phyloP scores from a whole-genome alignment of 805 yeast species.

The Cephaloascus albidus region DNA sequence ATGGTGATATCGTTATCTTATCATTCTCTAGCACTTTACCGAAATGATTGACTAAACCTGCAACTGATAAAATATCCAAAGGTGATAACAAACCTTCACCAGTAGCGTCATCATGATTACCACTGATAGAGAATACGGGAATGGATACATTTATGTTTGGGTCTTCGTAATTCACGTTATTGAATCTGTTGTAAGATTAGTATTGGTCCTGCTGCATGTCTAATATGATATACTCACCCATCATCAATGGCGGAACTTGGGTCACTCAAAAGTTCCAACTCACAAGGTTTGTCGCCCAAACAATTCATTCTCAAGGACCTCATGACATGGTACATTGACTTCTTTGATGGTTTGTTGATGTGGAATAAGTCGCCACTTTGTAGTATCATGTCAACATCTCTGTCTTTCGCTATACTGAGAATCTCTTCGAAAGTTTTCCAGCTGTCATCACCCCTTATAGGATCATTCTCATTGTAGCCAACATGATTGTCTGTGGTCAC shows the following conservation, averaged over 20 bases:
- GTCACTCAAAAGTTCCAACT: conserved; percentile 73
- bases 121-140: conserved; percentile 88
- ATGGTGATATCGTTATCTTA: conserved; percentile 62
- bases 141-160: conserved; percentile 81
- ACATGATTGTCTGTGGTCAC: conserved; percentile 95
- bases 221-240: background rate
- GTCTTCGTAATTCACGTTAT: conserved; percentile 80
- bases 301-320: conserved; percentile 61
- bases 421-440: conserved; percentile 85
- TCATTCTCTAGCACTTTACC: conserved; percentile 77
- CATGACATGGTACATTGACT: conserved; percentile 77
- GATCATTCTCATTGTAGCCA: conserved; percentile 85
- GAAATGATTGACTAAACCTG: conserved; percentile 83
- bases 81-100: conserved; percentile 81
- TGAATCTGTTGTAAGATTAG: conserved; percentile 57
- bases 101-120: conserved; percentile 95
- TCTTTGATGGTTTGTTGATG: conserved; percentile 79
- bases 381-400: conserved; percentile 77
- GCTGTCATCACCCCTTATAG: conserved; percentile 83
- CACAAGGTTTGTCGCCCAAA: conserved; percentile 82
- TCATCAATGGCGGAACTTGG: conserved; percentile 47
- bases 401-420: conserved; percentile 54
- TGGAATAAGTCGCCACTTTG: conserved; percentile 95
- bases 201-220: too few species aligned
- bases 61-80: conserved; percentile 69